Evolutionary conservation across 164 flowering plant species (phyloP).

Genomic region (Vitis cinerea): DNA sequence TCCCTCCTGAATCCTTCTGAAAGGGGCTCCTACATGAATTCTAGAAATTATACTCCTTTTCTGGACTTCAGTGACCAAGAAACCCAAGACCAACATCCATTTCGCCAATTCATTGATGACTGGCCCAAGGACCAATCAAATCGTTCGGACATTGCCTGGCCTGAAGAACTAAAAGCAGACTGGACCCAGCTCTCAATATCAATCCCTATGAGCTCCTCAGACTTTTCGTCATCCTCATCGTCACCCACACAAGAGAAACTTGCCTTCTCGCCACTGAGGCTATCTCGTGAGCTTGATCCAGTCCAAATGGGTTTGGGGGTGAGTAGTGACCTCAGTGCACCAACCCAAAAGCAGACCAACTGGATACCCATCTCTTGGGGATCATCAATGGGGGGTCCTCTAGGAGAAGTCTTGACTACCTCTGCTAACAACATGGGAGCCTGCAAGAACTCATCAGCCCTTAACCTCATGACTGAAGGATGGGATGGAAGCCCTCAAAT

Average conservation of each 20-base stretch:
- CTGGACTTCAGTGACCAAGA: constrained; percentile 21
- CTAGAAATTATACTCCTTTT: constrained; percentile 16
- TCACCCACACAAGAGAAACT: constrained; percentile 31
- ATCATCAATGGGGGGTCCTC: constrained; percentile 37
- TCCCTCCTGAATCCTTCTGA: constrained; percentile 32
- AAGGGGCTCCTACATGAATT: constrained; percentile 15
- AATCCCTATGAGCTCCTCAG: constrained; percentile 33
- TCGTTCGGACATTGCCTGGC: constrained; percentile 20
- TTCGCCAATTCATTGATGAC: constrained; percentile 30
- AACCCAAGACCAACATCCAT: constrained; percentile 16
- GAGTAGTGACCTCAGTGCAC: constrained; percentile 3
- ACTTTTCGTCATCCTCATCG: constrained; percentile 32
- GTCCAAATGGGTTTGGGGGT: constrained; percentile 30
- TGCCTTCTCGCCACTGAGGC: constrained; percentile 23
- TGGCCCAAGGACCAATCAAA: constrained; percentile 27
- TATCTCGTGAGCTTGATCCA: constrained; percentile 31
- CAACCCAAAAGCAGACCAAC: constrained; percentile 18
- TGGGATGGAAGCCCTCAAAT: constrained; percentile 34
- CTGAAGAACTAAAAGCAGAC: constrained; percentile 32
- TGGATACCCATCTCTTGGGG: constrained; percentile 41
- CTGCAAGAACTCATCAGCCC: constrained; percentile 25
- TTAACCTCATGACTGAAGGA: constrained; percentile 27
- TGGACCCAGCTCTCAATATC: constrained; percentile 46
- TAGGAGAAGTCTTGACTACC: constrained; percentile 40
- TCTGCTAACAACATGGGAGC: constrained; percentile 6